Evolutionary conservation across 129 eudicot species (phyloP).

Genomic region (Saposhnikovia divaricata): DNA sequence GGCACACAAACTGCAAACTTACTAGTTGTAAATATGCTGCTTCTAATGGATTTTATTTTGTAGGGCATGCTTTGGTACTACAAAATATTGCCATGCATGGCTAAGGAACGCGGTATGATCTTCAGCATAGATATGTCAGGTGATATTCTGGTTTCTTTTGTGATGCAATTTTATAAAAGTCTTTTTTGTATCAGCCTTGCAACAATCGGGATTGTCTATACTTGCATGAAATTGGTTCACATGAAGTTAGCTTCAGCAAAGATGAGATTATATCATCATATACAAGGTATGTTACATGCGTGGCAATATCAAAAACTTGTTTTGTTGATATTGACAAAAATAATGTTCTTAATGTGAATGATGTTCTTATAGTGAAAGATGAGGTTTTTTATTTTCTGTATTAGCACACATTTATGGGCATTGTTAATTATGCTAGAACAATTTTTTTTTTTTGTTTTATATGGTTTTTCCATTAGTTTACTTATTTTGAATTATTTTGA

Average conservation of each 20-base stretch:
- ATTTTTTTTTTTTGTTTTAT: no score
- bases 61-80: conserved; percentile 99
- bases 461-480: no score
- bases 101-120: conserved; percentile 74
- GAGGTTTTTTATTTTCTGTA: not conserved
- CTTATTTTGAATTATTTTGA: no score
- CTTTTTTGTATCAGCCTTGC: conserved; percentile 73
- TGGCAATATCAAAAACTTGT: not conserved
- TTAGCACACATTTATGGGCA: not conserved
- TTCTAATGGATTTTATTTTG: conserved; percentile 11
- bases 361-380: not conserved
- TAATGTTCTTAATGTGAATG: not conserved
- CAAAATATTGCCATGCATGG: conserved; percentile 99
- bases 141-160: not conserved
- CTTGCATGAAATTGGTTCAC: conserved; percentile 96
- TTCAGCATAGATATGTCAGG: not conserved
- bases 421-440: not conserved
- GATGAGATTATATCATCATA: conserved; percentile 92
- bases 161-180: not conserved
- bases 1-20: not conserved
- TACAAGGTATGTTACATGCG: conserved; percentile 57
- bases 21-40: not conserved
- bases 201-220: conserved; percentile 93
- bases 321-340: not conserved
- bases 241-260: conserved; percentile 93